Conservation (phyloP, 768 basidiomycete genomes). For the Pholiota microspora region DNA sequence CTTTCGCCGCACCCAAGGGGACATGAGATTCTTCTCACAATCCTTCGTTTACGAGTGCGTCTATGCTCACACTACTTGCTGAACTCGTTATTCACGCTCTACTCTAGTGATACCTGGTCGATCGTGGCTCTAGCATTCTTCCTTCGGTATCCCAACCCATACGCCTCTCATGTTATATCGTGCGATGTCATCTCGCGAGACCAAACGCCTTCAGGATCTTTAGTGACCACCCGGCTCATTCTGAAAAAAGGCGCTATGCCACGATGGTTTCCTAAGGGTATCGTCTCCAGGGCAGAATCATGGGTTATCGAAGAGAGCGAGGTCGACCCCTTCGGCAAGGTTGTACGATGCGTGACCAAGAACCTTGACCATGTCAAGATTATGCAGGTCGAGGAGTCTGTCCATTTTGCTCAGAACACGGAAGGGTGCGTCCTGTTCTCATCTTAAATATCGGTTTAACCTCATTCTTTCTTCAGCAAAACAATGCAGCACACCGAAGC, state of each 20-base stretch:
- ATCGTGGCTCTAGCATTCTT: constrained; percentile 94
- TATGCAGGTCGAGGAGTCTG: constrained; percentile 88
- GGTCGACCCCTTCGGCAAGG: constrained; percentile 80
- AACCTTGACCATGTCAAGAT: constrained; percentile 95
- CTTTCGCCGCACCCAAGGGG: constrained; percentile 22
- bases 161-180: constrained; percentile 89
- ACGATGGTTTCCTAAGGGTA: constrained; percentile 84
- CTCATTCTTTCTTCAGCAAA: constrained; percentile 43
- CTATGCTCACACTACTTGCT: background rate
- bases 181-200: constrained; percentile 92
- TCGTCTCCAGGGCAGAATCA: constrained; percentile 81
- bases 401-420: constrained; percentile 62
- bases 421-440: constrained; percentile 57
- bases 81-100: constrained; percentile 3
- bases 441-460: background rate
- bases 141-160: constrained; percentile 94
- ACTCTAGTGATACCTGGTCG: constrained; percentile 83
- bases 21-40: constrained; percentile 59
- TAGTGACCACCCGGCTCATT: constrained; percentile 87
- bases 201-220: constrained; percentile 67
- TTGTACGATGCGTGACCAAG: constrained; percentile 75
- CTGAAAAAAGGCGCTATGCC: constrained; percentile 91
- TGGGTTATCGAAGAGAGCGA: constrained; percentile 97
- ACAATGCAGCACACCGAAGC: constrained; percentile 87
- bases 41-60: constrained; percentile 56